phyloP scores from a whole-genome alignment of 306 rosid species.

The Ormosia emarginata region DNA sequence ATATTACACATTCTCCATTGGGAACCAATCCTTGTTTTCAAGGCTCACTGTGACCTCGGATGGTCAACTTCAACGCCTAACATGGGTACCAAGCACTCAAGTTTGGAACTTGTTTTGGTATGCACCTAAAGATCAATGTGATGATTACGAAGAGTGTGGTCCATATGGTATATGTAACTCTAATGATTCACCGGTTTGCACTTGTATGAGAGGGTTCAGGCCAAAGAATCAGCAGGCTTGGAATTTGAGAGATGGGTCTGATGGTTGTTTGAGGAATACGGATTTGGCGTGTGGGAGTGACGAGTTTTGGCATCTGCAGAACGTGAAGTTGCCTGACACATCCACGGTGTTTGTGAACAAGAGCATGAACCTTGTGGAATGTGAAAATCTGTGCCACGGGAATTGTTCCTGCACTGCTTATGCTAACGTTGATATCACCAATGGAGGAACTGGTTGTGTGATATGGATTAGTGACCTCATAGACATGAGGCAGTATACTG shows the following conservation, averaged over 20 bases:
- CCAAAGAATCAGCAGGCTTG: slow-evolving; percentile 60
- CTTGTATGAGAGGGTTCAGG: slow-evolving; percentile 54
- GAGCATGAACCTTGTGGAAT: slow-evolving; percentile 41
- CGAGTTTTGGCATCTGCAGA: slow-evolving; percentile 29
- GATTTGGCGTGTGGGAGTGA: slow-evolving; percentile 45
- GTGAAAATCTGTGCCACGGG: slow-evolving; percentile 39
- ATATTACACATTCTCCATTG: slow-evolving; percentile 41
- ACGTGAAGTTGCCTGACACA: slow-evolving; percentile 68
- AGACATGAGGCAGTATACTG: slow-evolving; percentile 43
- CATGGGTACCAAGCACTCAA: slow-evolving; percentile 38
- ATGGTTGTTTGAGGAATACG: slow-evolving; percentile 65
- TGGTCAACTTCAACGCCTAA: slow-evolving; percentile 39
- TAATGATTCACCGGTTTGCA: slow-evolving; percentile 62
- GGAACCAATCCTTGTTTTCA: slow-evolving; percentile 22
- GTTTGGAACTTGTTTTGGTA: slow-evolving; percentile 61
- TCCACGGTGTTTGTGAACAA: slow-evolving; percentile 34
- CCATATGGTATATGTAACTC: slow-evolving; percentile 58
- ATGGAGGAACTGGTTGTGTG: slow-evolving; percentile 62
- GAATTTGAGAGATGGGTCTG: slow-evolving; percentile 70
- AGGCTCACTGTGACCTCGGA: slow-evolving; percentile 31
- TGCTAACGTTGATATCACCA: slow-evolving; percentile 30
- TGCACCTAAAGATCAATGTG: slow-evolving; percentile 68
- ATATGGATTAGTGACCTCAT: slow-evolving; percentile 49
- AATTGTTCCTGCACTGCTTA: slow-evolving; percentile 67
- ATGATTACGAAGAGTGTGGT: slow-evolving; percentile 47